phyloP scores from a whole-genome alignment of 108 stramenopile genomes.

The Cylindrotheca closterium region DNA sequence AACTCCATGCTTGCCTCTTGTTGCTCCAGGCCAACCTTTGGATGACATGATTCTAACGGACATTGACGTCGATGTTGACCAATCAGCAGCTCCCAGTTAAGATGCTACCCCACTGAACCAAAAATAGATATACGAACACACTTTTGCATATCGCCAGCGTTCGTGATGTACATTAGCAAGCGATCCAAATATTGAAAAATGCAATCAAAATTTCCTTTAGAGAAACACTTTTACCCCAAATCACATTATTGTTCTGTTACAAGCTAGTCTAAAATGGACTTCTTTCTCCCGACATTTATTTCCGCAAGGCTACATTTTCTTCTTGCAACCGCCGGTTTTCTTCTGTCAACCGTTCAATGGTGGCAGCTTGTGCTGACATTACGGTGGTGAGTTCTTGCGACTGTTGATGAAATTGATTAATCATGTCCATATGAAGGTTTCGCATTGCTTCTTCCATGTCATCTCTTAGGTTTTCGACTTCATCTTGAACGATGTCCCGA shows the following conservation, averaged over 20 bases:
- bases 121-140: no score
- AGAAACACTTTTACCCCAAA: no score
- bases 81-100: slow-evolving; percentile 82
- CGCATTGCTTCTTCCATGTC: slow-evolving; percentile 39
- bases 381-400: slow-evolving; percentile 36
- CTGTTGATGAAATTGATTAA: slow-evolving; percentile 38
- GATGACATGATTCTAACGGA: slow-evolving; percentile 89
- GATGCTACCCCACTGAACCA: background rate
- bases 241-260: no score
- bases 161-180: no score
- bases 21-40: slow-evolving; percentile 84
- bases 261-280: no score
- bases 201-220: no score
- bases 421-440: slow-evolving; percentile 42
- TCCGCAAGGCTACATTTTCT: slow-evolving; percentile 23
- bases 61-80: slow-evolving; percentile 77
- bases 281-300: no score
- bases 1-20: slow-evolving; percentile 86
- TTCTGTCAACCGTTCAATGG: slow-evolving; percentile 17
- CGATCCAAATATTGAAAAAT: no score
- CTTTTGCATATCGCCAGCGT: no score
- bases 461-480: slow-evolving; percentile 39
- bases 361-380: slow-evolving; percentile 14
- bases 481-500: slow-evolving; percentile 32
- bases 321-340: slow-evolving; percentile 33